Percentiles rank a stretch among this genome's conserved stretches.
Conservation (phyloP, 2,329 filamentous ascomycete species). For the Elsinoe fawcettii region DNA sequence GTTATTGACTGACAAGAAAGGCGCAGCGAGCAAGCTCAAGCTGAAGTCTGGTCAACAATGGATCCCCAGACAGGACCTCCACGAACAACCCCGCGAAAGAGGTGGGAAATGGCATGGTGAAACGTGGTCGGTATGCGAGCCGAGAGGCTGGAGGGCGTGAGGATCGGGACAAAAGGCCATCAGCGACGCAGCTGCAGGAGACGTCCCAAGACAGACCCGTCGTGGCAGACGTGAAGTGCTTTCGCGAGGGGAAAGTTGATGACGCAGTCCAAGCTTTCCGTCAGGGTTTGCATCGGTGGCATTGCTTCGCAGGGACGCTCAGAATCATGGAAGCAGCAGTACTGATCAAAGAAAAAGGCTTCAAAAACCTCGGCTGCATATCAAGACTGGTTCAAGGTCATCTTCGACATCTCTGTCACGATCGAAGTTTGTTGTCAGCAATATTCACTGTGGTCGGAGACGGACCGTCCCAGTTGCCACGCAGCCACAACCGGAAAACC, state of each 20-base stretch:
- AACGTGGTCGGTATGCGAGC: neutral
- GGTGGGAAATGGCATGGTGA: neutral
- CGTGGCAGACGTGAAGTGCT: neutral
- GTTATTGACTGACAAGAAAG: neutral
- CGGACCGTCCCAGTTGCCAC: neutral
- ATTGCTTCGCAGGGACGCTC: neutral
- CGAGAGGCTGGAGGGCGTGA: neutral
- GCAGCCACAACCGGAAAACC: neutral
- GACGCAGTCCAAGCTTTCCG: conserved; percentile 1
- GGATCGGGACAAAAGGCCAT: neutral
- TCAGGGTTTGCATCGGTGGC: neutral
- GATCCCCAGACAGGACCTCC: neutral
- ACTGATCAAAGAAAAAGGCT: too few relatives aligned
- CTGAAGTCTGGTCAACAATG: neutral
- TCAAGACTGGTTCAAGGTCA: neutral
- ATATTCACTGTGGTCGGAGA: neutral
- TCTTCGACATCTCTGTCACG: neutral
- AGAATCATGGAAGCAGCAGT: too few relatives aligned
- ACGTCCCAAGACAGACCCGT: neutral
- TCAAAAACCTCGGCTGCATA: neutral
- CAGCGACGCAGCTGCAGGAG: neutral
- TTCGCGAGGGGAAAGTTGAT: neutral
- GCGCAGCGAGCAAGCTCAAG: neutral
- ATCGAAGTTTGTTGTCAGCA: neutral
- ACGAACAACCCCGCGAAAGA: neutral